phyloP scores from a whole-genome alignment of 805 yeast genomes.

The Saturnispora hagleri region DNA sequence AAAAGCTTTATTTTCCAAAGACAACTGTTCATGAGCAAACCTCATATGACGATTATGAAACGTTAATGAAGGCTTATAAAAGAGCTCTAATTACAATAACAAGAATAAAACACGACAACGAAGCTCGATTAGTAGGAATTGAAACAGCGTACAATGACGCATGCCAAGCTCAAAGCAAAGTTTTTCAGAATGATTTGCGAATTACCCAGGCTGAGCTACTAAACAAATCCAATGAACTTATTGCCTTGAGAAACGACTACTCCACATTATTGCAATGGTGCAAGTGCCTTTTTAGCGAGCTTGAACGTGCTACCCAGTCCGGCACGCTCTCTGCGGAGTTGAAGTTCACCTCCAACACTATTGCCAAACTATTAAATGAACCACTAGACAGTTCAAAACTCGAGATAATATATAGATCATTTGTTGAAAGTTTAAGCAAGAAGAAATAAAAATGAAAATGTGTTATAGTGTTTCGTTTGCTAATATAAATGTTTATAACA shows the following conservation, averaged over 20 bases:
- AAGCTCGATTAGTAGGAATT: neutral
- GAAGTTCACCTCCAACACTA: neutral
- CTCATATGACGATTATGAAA: neutral
- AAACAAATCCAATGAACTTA: neutral
- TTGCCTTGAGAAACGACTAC: neutral
- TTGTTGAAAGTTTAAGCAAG: conserved; percentile 1
- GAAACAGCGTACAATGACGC: neutral
- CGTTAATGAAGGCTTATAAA: neutral
- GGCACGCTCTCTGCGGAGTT: neutral
- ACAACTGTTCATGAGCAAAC: neutral
- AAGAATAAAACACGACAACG: neutral
- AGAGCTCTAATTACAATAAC: neutral
- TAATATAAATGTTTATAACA: neutral
- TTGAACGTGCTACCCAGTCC: neutral
- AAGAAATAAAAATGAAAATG: neutral
- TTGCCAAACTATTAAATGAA: conserved; percentile 1
- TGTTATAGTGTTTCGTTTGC: neutral
- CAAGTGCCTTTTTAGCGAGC: conserved; percentile 3
- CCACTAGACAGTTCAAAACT: neutral
- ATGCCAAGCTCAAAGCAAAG: neutral
- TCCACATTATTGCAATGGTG: conserved; percentile 2
- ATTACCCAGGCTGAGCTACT: neutral
- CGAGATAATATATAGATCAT: conserved; percentile 1
- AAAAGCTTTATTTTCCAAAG: neutral
- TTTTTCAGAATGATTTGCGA: neutral